These are phyloP conservation scores for Gamarada debralockiae DNA, from an alignment of 495 filamentous ascomycete genomes.

Conservation along the genomic window DNA sequence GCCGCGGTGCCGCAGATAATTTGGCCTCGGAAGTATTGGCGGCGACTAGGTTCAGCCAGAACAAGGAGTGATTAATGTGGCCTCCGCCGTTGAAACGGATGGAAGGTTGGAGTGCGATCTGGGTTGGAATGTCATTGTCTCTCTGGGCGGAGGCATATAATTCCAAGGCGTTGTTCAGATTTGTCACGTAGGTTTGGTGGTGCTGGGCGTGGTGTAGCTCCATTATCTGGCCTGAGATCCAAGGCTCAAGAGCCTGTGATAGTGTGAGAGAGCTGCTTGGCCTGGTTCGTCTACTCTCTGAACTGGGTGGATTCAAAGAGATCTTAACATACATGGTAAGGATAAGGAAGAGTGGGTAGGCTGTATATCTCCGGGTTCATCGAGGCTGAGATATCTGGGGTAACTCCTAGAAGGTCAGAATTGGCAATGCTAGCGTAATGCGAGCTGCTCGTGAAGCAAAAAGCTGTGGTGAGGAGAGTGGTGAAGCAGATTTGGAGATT, in stretches of 20 bases:
- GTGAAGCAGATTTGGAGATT: no score
- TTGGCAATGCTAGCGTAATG: no score
- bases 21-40: conserved; percentile 24
- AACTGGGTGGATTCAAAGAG: no score
- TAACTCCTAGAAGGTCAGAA: no score
- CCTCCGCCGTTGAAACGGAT: conserved; percentile 93
- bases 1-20: background rate
- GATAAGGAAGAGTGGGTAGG: conserved; percentile 39
- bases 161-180: conserved; percentile 58
- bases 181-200: conserved; percentile 68
- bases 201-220: conserved; percentile 73
- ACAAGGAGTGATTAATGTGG: conserved; percentile 88
- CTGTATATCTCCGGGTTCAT: background rate
- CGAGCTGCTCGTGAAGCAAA: no score
- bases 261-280: conserved; percentile 73
- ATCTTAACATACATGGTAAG: conserved; percentile 38
- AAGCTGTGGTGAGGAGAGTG: no score
- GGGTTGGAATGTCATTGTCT: conserved; percentile 15
- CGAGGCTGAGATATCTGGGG: no score
- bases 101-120: conserved; percentile 51
- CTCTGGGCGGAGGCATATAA: conserved; percentile 17
- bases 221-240: conserved; percentile 92
- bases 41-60: conserved; percentile 93
- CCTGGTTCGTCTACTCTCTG: no score
- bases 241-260: conserved; percentile 70